Evolutionary conservation across 495 filamentous ascomycete genomes (phyloP).

Genomic region (Aspergillus nidulans): DNA sequence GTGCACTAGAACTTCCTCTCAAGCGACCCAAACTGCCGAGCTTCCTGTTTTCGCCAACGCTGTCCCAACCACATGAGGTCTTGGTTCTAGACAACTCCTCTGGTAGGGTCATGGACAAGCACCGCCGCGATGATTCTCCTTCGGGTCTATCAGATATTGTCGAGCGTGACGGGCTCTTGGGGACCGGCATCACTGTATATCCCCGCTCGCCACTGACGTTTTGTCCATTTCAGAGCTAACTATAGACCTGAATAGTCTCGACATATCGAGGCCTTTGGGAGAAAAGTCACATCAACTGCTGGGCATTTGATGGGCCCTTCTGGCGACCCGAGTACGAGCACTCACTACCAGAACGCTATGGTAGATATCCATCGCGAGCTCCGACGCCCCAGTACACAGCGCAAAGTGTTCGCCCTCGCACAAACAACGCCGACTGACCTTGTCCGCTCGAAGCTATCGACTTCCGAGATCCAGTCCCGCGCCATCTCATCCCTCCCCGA

Average conservation of each 20-base stretch:
- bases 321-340: constrained; percentile 49
- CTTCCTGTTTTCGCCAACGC: not conserved
- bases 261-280: constrained; percentile 85
- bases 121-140: constrained; percentile 44
- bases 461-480: constrained; percentile 89
- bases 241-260: constrained; percentile 55
- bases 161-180: constrained; percentile 47
- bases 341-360: constrained; percentile 81
- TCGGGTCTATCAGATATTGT: constrained; percentile 45
- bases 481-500: constrained; percentile 86
- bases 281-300: constrained; percentile 93
- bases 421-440: constrained; percentile 87
- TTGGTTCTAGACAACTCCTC: constrained; percentile 20
- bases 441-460: constrained; percentile 86
- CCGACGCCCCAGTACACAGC: constrained; percentile 74
- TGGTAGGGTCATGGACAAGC: constrained; percentile 40
- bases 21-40: not conserved
- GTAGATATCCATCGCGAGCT: constrained; percentile 84
- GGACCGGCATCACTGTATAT: constrained; percentile 50
- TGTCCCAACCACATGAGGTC: constrained; percentile 28
- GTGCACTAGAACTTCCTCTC: constrained; percentile 19
- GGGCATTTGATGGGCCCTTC: constrained; percentile 76
- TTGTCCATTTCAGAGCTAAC: not conserved
- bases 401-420: constrained; percentile 82
- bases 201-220: constrained; percentile 9